Conservation (phyloP, 345 rosid genomes). For the Crucihimalaya himalaica region DNA sequence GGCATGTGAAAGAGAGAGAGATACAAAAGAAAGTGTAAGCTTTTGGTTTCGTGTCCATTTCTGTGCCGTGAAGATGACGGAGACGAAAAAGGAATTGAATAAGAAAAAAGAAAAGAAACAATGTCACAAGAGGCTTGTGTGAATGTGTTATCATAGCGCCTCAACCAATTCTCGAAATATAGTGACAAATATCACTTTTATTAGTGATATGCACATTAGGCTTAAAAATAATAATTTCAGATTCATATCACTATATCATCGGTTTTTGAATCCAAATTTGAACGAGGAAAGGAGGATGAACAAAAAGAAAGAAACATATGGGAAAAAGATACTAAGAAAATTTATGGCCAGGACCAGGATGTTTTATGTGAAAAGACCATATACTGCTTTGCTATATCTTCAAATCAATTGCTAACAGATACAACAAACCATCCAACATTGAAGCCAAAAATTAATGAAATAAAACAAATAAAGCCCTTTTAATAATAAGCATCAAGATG, state of each 20-base stretch:
- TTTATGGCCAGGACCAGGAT: not conserved
- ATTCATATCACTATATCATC: not conserved
- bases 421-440: constrained; percentile 26
- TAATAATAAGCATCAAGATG: constrained; percentile 12
- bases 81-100: constrained; percentile 16
- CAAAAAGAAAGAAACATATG: not conserved
- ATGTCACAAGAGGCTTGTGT: constrained; percentile 33
- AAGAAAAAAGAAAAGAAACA: not conserved
- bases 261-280: not conserved
- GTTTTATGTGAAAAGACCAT: not conserved
- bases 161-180: constrained; percentile 17
- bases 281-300: not conserved
- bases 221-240: no score
- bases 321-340: no score
- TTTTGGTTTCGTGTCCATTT: constrained; percentile 31
- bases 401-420: constrained; percentile 17
- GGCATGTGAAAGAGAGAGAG: constrained; percentile 24
- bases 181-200: constrained; percentile 16
- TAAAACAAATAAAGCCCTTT: constrained; percentile 13
- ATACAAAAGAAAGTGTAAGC: constrained; percentile 27
- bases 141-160: not conserved
- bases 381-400: constrained; percentile 6
- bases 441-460: constrained; percentile 39
- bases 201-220: not conserved
- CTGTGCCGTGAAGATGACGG: constrained; percentile 40